Conservation (phyloP, 2,329 filamentous ascomycete species). For the Penicillium glabrum region DNA sequence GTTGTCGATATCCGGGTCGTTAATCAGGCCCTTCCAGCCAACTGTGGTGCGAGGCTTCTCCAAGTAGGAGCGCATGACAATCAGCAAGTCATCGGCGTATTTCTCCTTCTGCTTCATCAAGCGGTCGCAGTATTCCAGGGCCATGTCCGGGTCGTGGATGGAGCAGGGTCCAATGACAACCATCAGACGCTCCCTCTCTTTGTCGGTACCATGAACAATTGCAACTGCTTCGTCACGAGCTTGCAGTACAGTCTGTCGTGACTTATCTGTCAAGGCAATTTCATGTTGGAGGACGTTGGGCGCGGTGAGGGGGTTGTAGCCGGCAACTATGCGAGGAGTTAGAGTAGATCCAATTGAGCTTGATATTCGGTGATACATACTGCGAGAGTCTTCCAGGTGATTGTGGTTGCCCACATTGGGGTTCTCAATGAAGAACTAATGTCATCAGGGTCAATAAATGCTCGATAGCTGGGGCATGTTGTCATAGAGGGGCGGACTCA, state of each 20-base stretch:
- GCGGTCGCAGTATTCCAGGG: conserved; percentile 87
- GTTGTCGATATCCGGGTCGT: conserved; percentile 97
- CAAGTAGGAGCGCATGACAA: conserved; percentile 97
- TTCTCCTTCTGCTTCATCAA: conserved; percentile 81
- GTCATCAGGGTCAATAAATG: conserved; percentile 9
- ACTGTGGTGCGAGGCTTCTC: conserved; percentile 98
- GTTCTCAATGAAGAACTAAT: conserved; percentile 75
- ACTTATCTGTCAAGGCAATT: conserved; percentile 57
- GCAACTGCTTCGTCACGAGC: conserved; percentile 62
- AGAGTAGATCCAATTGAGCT: neutral
- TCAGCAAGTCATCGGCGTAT: conserved; percentile 83
- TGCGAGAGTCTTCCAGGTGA: conserved; percentile 78
- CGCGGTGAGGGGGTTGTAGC: conserved; percentile 89
- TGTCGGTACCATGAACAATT: conserved; percentile 61
- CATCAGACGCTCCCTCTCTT: conserved; percentile 57
- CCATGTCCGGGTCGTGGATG: conserved; percentile 89
- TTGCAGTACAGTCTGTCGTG: conserved; percentile 55
- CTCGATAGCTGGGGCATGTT: neutral
- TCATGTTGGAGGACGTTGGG: conserved; percentile 95
- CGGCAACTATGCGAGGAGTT: conserved; percentile 60
- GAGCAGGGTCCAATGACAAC: conserved; percentile 94
- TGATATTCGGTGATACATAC: conserved; percentile 51
- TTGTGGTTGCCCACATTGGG: conserved; percentile 73
- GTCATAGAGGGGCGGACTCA: conserved; percentile 27
- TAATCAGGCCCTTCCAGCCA: conserved; percentile 98